These are phyloP conservation scores for Chlorella ohadii DNA, from an alignment of 139 green algal species.

Conservation along the genomic window DNA sequence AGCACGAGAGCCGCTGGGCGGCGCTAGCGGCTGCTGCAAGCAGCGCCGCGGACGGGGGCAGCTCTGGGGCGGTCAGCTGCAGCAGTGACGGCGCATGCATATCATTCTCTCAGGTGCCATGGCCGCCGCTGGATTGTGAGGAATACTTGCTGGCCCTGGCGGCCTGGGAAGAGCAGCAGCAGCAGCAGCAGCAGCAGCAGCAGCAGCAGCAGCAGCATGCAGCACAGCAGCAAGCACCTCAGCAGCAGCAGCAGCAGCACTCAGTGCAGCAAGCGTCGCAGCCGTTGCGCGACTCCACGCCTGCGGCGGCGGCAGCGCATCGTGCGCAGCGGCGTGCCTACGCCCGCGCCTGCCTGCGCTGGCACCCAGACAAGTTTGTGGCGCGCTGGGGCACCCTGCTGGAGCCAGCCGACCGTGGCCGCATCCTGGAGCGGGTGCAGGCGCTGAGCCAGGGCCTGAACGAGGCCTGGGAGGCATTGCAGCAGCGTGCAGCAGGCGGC, in stretches of 20 bases:
- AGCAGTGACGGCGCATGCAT: not conserved
- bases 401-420: not conserved
- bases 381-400: not conserved
- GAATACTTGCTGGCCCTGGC: constrained; percentile 20
- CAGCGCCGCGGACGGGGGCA: not conserved
- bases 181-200: not conserved
- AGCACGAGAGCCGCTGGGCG: constrained; percentile 14
- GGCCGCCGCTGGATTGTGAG: not conserved
- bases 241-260: not conserved
- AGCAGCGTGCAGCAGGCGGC: not conserved
- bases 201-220: not conserved
- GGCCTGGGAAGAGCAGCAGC: not conserved
- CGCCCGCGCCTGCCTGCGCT: constrained; percentile 41
- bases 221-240: not conserved
- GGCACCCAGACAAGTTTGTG: constrained; percentile 47
- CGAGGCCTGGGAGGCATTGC: constrained; percentile 14
- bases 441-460: constrained; percentile 8
- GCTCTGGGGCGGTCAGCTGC: not conserved
- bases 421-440: constrained; percentile 30
- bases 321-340: constrained; percentile 33
- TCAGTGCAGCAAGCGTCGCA: not conserved
- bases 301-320: too few relatives aligned
- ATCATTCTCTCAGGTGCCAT: not conserved
- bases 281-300: too few relatives aligned
- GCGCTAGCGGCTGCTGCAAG: not conserved